These are phyloP conservation scores for Aspergillus flavus DNA, from an alignment of 2,329 filamentous ascomycete genomes.

Conservation along the genomic window DNA sequence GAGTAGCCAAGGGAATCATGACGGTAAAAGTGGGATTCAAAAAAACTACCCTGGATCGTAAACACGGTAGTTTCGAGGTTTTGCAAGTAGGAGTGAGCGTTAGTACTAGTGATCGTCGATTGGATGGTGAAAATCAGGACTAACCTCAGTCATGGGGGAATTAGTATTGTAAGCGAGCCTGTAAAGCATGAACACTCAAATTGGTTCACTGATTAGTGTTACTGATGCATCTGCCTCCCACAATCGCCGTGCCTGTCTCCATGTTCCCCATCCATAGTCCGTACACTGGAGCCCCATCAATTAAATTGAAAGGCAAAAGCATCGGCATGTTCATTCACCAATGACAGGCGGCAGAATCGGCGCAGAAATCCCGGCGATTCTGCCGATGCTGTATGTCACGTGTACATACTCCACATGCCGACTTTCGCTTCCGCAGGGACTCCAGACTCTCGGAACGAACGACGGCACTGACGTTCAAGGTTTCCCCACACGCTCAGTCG, in stretches of 20 bases:
- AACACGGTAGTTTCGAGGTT: not conserved
- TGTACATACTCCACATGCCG: conserved; percentile 35
- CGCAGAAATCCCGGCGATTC: conserved; percentile 26
- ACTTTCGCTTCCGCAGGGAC: conserved; percentile 26
- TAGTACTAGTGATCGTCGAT: not conserved
- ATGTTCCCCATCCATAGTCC: not conserved
- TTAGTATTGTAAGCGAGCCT: not conserved
- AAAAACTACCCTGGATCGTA: not conserved
- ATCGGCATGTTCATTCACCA: conserved; percentile 11
- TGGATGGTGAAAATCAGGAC: not conserved
- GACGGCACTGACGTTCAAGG: conserved; percentile 27
- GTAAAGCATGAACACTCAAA: not conserved
- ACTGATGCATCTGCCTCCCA: not conserved
- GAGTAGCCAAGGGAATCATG: not conserved
- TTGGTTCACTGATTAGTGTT: not conserved
- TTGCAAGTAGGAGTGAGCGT: not conserved
- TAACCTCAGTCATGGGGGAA: not conserved
- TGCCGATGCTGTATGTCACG: conserved; percentile 28
- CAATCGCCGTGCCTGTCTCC: not conserved
- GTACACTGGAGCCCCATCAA: not conserved
- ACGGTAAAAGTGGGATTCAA: not conserved
- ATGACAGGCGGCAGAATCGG: conserved; percentile 1
- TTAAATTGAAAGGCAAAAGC: conserved; percentile 6
- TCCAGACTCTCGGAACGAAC: conserved; percentile 26
- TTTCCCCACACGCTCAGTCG: conserved; percentile 15